These are phyloP conservation scores for Halophytophthora batemanensis DNA, from an alignment of 352 stramenopile genomes.

Conservation along the genomic window DNA sequence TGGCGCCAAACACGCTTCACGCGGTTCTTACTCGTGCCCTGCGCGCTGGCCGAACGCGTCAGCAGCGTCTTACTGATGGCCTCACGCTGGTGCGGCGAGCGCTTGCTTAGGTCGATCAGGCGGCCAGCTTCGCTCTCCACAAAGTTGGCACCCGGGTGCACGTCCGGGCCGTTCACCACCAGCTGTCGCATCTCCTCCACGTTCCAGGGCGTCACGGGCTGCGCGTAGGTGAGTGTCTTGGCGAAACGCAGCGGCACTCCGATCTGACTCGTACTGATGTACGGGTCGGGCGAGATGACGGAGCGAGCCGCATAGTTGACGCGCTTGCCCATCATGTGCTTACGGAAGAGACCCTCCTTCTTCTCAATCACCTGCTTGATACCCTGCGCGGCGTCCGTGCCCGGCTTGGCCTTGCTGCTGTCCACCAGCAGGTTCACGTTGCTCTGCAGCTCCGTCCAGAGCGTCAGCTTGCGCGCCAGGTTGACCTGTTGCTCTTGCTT, in stretches of 20 bases:
- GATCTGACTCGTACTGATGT: constrained; percentile 99
- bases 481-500: constrained; percentile 65
- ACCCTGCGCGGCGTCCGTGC: constrained; percentile 73
- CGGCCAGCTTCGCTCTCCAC: constrained; percentile 94
- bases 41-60: constrained; percentile 78
- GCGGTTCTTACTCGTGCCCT: constrained; percentile 79
- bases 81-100: constrained; percentile 90
- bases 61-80: constrained; percentile 96
- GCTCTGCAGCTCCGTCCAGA: constrained; percentile 98
- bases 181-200: constrained; percentile 95
- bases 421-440: constrained; percentile 83
- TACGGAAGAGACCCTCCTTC: constrained; percentile 99
- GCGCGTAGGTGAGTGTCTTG: constrained; percentile 97
- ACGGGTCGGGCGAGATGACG: constrained; percentile 99
- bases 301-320: constrained; percentile 99
- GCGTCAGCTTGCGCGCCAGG: constrained; percentile 89
- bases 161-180: constrained; percentile 94
- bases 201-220: constrained; percentile 98
- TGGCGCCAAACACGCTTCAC: constrained; percentile 97
- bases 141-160: constrained; percentile 98
- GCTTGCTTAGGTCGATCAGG: constrained; percentile 94
- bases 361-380: constrained; percentile 99
- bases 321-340: constrained; percentile 98
- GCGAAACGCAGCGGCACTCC: constrained; percentile 98
- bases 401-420: constrained; percentile 70